These are phyloP conservation scores for Blepharisma stoltei DNA, from an alignment of 73 alveolate species.

Conservation along the genomic window DNA sequence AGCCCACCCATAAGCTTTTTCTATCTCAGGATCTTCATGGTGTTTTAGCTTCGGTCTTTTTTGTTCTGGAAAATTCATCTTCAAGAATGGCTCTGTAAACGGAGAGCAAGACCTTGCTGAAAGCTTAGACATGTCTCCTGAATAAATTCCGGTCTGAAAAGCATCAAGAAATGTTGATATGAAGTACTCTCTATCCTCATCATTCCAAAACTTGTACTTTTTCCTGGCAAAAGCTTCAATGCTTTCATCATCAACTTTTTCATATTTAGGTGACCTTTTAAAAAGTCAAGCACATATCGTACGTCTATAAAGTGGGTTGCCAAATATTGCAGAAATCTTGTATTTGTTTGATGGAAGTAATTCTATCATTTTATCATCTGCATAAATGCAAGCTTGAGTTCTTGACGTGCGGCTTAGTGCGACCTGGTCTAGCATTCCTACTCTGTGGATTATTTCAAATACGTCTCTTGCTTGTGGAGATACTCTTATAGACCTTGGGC, in stretches of 20 bases:
- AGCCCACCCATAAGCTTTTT: background rate
- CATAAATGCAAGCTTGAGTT: background rate
- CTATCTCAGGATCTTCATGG: background rate
- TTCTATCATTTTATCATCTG: background rate
- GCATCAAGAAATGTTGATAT: background rate
- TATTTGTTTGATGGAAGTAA: background rate
- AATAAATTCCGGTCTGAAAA: background rate
- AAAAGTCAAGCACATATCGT: background rate
- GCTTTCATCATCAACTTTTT: conserved; percentile 7
- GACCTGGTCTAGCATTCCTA: background rate
- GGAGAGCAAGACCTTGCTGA: conserved; percentile 14
- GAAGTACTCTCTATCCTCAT: conserved; percentile 7
- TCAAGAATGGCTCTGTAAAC: background rate
- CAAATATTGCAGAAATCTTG: background rate
- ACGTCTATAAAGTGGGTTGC: conserved; percentile 11
- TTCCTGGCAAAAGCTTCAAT: background rate
- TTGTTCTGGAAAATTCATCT: background rate
- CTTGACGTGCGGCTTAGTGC: background rate
- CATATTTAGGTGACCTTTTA: background rate
- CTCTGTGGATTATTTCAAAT: background rate
- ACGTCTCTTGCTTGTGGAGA: background rate
- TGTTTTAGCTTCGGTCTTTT: background rate
- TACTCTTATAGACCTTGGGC: background rate
- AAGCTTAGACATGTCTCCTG: conserved; percentile 21
- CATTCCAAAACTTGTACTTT: background rate